A percentile compares a stretch with the other conserved stretches of the same genome.
Evolutionary conservation across 805 yeast species (phyloP).

Genomic region (Kodamaea laetipori): DNA sequence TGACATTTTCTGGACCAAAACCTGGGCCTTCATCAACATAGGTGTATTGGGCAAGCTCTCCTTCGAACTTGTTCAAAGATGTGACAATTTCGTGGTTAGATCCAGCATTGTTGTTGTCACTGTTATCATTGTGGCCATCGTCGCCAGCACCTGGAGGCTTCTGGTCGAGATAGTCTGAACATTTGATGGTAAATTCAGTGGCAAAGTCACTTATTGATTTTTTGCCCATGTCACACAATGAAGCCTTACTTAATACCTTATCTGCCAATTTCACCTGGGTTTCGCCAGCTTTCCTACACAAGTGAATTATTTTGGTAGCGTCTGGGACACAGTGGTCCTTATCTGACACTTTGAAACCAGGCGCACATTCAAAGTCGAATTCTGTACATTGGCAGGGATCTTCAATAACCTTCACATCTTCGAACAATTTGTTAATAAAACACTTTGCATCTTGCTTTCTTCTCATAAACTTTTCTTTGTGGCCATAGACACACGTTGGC

Average conservation of each 20-base stretch:
- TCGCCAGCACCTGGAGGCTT: slow-evolving; percentile 14
- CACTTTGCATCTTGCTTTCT: slow-evolving; percentile 69
- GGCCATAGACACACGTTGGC: slow-evolving; percentile 68
- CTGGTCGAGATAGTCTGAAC: slow-evolving; percentile 28
- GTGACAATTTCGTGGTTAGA: slow-evolving; percentile 34
- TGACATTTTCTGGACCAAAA: slow-evolving; percentile 43
- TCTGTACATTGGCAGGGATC: slow-evolving; percentile 65
- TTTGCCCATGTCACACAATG: slow-evolving; percentile 41
- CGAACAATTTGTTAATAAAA: slow-evolving; percentile 50
- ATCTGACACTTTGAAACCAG: slow-evolving; percentile 39
- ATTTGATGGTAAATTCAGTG: slow-evolving; percentile 33
- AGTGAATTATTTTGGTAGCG: slow-evolving; percentile 24
- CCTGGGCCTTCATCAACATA: slow-evolving; percentile 57
- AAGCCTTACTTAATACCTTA: slow-evolving; percentile 46
- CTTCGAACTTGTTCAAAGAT: slow-evolving; percentile 48
- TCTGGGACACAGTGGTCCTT: slow-evolving; percentile 48
- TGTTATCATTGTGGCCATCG: slow-evolving; percentile 11
- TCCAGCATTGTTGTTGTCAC: slow-evolving; percentile 15
- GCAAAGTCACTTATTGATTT: slow-evolving; percentile 24
- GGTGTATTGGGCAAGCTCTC: slow-evolving; percentile 54
- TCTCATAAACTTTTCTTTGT: slow-evolving; percentile 60
- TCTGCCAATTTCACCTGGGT: slow-evolving; percentile 35
- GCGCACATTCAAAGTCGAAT: slow-evolving; percentile 71
- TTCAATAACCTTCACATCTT: slow-evolving; percentile 48
- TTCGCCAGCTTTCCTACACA: slow-evolving; percentile 25